Conservation (phyloP, 1,139 yeast genomes). For the Geotrichum australiense region DNA sequence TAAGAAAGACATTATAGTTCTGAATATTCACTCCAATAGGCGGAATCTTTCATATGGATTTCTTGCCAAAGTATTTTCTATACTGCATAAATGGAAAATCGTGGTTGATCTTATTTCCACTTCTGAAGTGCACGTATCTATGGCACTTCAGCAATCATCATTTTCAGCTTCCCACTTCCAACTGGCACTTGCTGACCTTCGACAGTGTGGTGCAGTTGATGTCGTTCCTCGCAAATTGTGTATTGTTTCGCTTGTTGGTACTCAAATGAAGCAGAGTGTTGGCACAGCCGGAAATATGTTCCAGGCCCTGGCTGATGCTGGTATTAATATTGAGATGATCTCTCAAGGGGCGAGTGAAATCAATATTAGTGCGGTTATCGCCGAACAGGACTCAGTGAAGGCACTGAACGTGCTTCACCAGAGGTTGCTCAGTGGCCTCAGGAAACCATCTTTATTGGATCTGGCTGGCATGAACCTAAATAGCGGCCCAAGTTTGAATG, state of each 20-base stretch:
- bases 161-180: conserved; percentile 50
- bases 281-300: conserved; percentile 99
- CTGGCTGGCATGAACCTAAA: background rate
- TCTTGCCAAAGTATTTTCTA: conserved; percentile 81
- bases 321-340: conserved; percentile 93
- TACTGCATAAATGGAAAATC: conserved; percentile 72
- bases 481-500: background rate
- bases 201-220: conserved; percentile 80
- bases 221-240: conserved; percentile 72
- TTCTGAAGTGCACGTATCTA: conserved; percentile 94
- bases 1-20: conserved; percentile 83
- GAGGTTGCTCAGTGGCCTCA: conserved; percentile 42
- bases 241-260: conserved; percentile 89
- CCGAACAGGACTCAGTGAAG: conserved; percentile 70
- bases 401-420: conserved; percentile 85
- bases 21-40: conserved; percentile 89
- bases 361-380: conserved; percentile 90
- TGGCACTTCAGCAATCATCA: conserved; percentile 68
- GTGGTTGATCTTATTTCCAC: conserved; percentile 96
- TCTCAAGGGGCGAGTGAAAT: conserved; percentile 98
- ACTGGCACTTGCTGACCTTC: conserved; percentile 68
- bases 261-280: conserved; percentile 91
- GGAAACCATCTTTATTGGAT: conserved; percentile 12
- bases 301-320: conserved; percentile 85
- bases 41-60: conserved; percentile 93